These are phyloP conservation scores for Blastocystis sp. DNA, from an alignment of 352 stramenopile genomes.

Conservation along the genomic window DNA sequence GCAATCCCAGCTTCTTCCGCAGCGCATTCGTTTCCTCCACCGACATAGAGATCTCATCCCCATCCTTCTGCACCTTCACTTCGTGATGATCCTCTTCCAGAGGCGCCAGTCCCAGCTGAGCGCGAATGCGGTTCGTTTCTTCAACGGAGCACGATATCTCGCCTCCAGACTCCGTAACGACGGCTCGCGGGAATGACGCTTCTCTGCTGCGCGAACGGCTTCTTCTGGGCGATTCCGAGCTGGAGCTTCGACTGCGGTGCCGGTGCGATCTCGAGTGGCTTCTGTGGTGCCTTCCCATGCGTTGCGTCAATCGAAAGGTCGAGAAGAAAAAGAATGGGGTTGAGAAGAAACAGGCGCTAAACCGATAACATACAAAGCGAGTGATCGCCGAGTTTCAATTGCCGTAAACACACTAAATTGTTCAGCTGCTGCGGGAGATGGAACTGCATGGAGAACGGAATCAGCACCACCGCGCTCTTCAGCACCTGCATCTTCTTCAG, in stretches of 20 bases:
- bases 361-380: constrained; percentile 58
- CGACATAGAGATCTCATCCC: neutral
- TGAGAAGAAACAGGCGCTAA: constrained; percentile 45
- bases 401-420: constrained; percentile 6
- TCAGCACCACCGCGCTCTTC: constrained; percentile 48
- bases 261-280: constrained; percentile 28
- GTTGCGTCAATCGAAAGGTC: neutral
- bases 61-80: neutral
- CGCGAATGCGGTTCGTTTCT: constrained; percentile 71
- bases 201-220: neutral
- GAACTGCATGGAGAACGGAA: constrained; percentile 57
- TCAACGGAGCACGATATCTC: constrained; percentile 71
- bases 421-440: constrained; percentile 48
- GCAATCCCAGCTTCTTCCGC: constrained; percentile 2
- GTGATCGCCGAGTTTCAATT: constrained; percentile 58
- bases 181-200: constrained; percentile 15
- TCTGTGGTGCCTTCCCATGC: constrained; percentile 5
- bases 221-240: neutral
- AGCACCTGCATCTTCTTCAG: constrained; percentile 58
- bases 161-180: constrained; percentile 45
- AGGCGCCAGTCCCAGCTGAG: constrained; percentile 67
- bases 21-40: neutral
- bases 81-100: constrained; percentile 32
- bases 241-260: constrained; percentile 28
- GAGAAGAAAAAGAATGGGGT: neutral